These are phyloP conservation scores for Ustilago crameri DNA, from an alignment of 1,284 basidiomycete genomes.

Conservation along the genomic window DNA sequence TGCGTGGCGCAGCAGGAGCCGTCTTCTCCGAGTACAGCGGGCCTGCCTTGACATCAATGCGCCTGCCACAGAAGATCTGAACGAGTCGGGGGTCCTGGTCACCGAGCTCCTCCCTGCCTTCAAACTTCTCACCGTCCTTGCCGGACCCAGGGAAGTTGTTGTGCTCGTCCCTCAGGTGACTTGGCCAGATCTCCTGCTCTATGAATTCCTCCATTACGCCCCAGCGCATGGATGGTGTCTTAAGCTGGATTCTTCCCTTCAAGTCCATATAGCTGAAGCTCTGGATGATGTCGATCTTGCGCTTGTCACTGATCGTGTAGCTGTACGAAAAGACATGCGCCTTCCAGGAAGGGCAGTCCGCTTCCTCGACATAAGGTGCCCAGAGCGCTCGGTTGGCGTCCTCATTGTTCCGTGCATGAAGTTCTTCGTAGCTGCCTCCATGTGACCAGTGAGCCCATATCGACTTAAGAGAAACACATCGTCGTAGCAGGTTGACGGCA, in stretches of 20 bases:
- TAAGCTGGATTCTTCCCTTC: conserved; percentile 83
- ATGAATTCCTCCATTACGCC: conserved; percentile 90
- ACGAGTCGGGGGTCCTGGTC: conserved; percentile 54
- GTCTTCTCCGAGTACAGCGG: conserved; percentile 26
- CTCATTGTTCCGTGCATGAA: conserved; percentile 56
- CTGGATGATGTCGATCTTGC: conserved; percentile 74
- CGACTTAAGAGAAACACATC: conserved; percentile 87
- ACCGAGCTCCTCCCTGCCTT: conserved; percentile 45
- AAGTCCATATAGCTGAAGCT: conserved; percentile 87
- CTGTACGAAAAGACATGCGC: conserved; percentile 60
- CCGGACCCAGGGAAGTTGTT: conserved; percentile 40
- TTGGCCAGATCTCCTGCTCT: conserved; percentile 38
- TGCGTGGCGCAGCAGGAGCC: conserved; percentile 17
- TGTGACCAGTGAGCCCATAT: conserved; percentile 68
- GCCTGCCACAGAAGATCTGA: conserved; percentile 57
- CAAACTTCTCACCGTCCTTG: conserved; percentile 25
- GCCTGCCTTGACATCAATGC: conserved; percentile 32
- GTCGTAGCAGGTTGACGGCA: conserved; percentile 77
- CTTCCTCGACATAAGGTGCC: conserved; percentile 26
- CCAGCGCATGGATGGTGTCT: conserved; percentile 80
- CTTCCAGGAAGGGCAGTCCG: conserved; percentile 54
- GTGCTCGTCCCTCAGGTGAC: conserved; percentile 34
- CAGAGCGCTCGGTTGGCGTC: conserved; percentile 18
- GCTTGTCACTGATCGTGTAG: conserved; percentile 51
- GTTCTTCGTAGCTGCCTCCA: conserved; percentile 54